A percentile compares a stretch with the other conserved stretches of the same genome.
Conservation (phyloP, 139 green algal genomes). For the Tetraselmis striata region DNA sequence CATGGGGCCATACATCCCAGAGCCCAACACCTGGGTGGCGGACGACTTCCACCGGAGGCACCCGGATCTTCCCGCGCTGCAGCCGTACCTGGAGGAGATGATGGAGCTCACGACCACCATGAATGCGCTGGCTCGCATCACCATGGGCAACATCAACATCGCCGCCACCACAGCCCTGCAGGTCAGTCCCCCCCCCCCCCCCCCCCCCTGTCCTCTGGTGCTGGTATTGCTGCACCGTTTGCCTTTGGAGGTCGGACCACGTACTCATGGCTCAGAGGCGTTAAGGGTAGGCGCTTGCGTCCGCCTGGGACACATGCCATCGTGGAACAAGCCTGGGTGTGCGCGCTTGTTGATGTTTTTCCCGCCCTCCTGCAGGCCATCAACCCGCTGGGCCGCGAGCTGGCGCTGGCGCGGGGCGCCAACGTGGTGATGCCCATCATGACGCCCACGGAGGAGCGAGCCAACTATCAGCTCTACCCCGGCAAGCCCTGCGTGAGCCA, state of each 20-base stretch:
- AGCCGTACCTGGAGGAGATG: slow-evolving; percentile 27
- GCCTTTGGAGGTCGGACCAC: no score
- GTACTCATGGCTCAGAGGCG: no score
- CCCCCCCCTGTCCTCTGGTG: no score
- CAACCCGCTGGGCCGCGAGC: slow-evolving; percentile 51
- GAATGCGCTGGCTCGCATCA: slow-evolving; percentile 55
- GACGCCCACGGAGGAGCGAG: slow-evolving; percentile 53
- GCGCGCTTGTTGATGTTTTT: no score
- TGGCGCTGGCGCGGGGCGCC: slow-evolving; percentile 47
- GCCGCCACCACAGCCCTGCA: slow-evolving; percentile 54
- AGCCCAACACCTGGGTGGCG: slow-evolving; percentile 44
- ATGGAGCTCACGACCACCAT: slow-evolving; percentile 54
- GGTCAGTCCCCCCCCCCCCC: neutral
- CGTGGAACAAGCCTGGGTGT: no score
- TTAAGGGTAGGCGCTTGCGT: no score
- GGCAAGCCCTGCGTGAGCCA: slow-evolving; percentile 71
- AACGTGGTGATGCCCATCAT: slow-evolving; percentile 69
- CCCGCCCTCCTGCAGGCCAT: slow-evolving; percentile 52
- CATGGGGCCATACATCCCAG: slow-evolving; percentile 42
- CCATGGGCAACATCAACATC: slow-evolving; percentile 55
- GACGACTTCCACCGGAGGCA: slow-evolving; percentile 7
- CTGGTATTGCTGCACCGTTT: no score
- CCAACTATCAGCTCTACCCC: slow-evolving; percentile 49
- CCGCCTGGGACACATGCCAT: no score
- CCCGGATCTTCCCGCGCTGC: neutral